phyloP scores from a whole-genome alignment of 257 asterid genomes.

The Solanum corneliomulleri region DNA sequence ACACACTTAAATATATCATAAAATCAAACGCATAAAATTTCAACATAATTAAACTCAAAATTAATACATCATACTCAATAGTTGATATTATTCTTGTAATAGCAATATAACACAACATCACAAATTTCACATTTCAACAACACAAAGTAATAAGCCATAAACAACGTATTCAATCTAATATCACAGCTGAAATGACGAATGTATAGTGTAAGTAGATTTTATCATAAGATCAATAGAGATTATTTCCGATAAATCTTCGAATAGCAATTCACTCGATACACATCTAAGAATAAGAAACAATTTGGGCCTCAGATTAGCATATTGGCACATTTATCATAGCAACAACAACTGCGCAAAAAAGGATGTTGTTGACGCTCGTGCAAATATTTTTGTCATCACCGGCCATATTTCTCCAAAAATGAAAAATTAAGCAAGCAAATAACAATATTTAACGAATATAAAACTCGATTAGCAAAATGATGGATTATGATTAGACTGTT shows the following conservation, averaged over 20 bases:
- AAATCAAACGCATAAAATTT: too few species aligned
- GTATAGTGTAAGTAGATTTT: too few species aligned
- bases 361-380: slow-evolving; percentile 19
- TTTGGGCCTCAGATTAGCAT: slow-evolving; percentile 51
- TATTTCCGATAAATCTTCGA: too few species aligned
- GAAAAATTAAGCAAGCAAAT: not conserved
- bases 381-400: slow-evolving; percentile 28
- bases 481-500: not conserved
- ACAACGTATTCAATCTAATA: too few species aligned
- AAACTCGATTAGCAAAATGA: not conserved
- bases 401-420: not conserved
- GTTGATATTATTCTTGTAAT: too few species aligned
- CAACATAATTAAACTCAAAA: not conserved
- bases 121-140: not conserved
- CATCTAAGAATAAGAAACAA: too few species aligned
- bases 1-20: too few species aligned
- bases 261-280: too few species aligned
- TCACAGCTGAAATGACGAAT: too few species aligned
- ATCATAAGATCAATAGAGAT: too few species aligned
- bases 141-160: not conserved
- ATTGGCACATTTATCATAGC: slow-evolving; percentile 55
- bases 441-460: not conserved
- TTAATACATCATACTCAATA: too few species aligned
- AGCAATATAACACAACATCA: not conserved
- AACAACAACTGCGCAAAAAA: slow-evolving; percentile 39